Evolutionary conservation across 169 alveolate species (phyloP).

Genomic region (Eimeria tenella): DNA sequence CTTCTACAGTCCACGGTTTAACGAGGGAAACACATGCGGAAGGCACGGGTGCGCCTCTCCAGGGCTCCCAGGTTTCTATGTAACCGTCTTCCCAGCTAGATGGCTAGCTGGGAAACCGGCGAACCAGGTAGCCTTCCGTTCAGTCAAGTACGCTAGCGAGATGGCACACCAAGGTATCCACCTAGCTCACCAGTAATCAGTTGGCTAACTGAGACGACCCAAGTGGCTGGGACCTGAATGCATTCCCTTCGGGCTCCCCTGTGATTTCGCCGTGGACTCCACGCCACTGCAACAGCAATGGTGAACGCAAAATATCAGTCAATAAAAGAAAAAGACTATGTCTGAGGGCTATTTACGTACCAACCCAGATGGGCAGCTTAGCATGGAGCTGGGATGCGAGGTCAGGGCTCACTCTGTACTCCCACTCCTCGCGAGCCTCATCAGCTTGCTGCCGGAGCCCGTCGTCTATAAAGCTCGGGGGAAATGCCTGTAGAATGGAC

Average conservation of each 20-base stretch:
- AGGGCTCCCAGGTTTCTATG: too few species aligned
- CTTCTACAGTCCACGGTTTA: too few species aligned
- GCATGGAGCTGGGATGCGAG: background rate
- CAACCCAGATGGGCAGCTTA: background rate
- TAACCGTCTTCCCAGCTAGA: background rate
- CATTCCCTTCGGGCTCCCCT: background rate
- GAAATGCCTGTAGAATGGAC: background rate
- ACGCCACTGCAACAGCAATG: background rate
- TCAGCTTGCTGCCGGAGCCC: slow-evolving; percentile 13
- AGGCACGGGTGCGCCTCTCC: too few species aligned
- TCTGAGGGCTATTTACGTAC: background rate
- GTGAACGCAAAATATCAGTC: background rate
- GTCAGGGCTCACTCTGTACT: background rate
- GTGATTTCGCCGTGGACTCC: slow-evolving; percentile 5
- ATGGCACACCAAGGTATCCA: background rate
- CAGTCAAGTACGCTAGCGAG: background rate
- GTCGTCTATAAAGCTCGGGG: slow-evolving; percentile 20
- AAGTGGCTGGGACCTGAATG: background rate
- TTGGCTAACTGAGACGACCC: background rate
- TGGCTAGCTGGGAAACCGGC: background rate
- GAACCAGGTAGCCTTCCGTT: background rate
- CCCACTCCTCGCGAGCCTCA: slow-evolving; percentile 34
- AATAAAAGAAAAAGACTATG: background rate
- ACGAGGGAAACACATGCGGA: too few species aligned
- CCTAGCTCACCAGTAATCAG: background rate